Evolutionary conservation across 495 filamentous ascomycete species (phyloP).

Genomic region (Xylaria acuta): DNA sequence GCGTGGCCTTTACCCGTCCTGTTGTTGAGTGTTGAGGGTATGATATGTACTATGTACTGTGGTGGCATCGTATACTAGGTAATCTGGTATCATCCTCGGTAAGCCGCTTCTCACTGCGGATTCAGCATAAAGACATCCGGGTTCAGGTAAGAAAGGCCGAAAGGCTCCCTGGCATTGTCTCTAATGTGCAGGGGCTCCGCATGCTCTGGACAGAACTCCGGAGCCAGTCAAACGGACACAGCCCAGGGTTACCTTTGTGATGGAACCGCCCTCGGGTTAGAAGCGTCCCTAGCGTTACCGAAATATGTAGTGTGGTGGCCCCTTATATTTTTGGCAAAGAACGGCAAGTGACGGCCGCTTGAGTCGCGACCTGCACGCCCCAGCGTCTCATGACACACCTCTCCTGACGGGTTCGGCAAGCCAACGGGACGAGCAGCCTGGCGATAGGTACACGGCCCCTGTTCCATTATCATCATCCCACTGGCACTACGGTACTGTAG

Average conservation of each 20-base stretch:
- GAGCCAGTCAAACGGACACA: conserved; percentile 31
- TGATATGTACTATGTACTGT: background rate
- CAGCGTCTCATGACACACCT: conserved; percentile 21
- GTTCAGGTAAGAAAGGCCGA: conserved; percentile 2
- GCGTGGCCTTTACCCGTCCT: conserved; percentile 4
- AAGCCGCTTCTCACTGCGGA: conserved; percentile 2
- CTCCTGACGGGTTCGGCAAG: conserved; percentile 13
- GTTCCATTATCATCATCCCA: conserved; percentile 1
- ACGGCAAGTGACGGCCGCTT: conserved; percentile 24
- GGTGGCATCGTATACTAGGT: background rate
- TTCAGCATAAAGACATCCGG: conserved; percentile 9
- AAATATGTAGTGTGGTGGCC: conserved; percentile 31
- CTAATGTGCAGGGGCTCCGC: conserved; percentile 14
- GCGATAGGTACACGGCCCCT: conserved; percentile 16
- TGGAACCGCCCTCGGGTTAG: conserved; percentile 44
- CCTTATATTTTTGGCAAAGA: conserved; percentile 30
- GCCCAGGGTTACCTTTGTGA: conserved; percentile 42
- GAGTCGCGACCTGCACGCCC: conserved; percentile 20
- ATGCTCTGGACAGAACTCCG: too few relatives aligned
- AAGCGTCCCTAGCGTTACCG: conserved; percentile 39
- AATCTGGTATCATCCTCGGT: background rate
- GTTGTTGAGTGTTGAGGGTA: too few relatives aligned
- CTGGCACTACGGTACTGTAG: background rate
- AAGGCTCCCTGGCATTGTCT: conserved; percentile 3
- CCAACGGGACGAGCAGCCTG: background rate